Conservation (phyloP, 2,329 filamentous ascomycete species). For the Trichoderma atroviride region DNA sequence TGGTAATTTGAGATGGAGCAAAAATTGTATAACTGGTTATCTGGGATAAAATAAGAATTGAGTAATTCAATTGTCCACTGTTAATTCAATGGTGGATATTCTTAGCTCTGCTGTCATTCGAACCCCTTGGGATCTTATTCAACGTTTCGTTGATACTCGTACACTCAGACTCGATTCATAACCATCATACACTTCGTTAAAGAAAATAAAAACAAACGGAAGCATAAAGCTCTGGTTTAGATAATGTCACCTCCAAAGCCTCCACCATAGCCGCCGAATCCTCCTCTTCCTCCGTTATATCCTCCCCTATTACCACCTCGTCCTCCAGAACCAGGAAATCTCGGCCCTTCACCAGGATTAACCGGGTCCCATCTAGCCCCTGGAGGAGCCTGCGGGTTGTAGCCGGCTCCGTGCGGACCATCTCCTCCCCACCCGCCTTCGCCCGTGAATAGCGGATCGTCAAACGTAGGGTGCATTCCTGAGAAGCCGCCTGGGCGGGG, state of each 20-base stretch:
- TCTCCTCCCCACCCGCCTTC: constrained; percentile 48
- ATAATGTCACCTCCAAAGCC: constrained; percentile 16
- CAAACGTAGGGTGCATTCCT: constrained; percentile 96
- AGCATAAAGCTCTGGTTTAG: neutral
- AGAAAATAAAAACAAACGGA: no score
- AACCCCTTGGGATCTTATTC: neutral
- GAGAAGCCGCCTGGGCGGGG: constrained; percentile 63
- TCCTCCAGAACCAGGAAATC: constrained; percentile 50
- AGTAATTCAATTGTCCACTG: neutral
- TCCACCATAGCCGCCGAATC: neutral
- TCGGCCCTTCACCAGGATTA: constrained; percentile 63
- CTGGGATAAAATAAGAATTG: neutral
- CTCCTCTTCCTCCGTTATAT: constrained; percentile 39
- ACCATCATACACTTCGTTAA: neutral
- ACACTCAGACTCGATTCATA: neutral
- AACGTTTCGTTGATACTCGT: neutral
- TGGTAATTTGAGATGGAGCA: neutral
- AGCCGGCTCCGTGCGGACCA: constrained; percentile 34
- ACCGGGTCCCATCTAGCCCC: constrained; percentile 91
- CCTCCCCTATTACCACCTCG: constrained; percentile 37
- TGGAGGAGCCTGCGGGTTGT: constrained; percentile 74
- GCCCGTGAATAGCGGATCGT: constrained; percentile 81
- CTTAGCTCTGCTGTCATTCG: neutral
- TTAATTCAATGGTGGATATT: neutral
- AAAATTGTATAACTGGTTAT: neutral